phyloP scores from a whole-genome alignment of 495 filamentous ascomycete genomes.

The Penicillium maclennaniae region DNA sequence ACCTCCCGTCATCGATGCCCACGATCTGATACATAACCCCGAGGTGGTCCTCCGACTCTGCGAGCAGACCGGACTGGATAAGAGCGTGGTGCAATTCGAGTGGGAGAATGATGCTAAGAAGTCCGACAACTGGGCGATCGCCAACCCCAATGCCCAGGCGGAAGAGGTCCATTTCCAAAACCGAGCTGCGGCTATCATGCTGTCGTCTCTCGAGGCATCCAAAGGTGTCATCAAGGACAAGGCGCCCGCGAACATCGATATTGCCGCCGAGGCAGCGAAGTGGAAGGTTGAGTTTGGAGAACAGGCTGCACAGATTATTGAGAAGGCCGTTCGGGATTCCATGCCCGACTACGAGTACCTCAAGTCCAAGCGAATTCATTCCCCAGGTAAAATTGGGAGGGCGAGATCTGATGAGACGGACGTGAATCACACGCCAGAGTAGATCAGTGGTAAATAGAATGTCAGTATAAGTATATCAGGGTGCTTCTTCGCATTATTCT shows the following conservation, averaged over 20 bases:
- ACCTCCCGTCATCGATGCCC: constrained; percentile 42
- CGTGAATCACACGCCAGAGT: background rate
- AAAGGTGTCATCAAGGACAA: constrained; percentile 37
- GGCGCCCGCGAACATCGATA: constrained; percentile 28
- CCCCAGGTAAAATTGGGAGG: background rate
- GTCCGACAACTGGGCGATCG: background rate
- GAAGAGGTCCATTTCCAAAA: background rate
- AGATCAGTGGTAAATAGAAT: background rate
- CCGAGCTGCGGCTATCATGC: constrained; percentile 19
- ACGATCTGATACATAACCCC: constrained; percentile 41
- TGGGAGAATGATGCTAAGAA: constrained; percentile 30
- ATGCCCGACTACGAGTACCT: constrained; percentile 48
- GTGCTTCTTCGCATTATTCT: too few species aligned
- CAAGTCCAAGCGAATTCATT: constrained; percentile 26
- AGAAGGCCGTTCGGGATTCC: constrained; percentile 32
- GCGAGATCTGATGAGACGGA: background rate
- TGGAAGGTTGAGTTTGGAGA: constrained; percentile 48
- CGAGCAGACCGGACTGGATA: constrained; percentile 33
- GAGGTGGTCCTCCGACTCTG: constrained; percentile 30
- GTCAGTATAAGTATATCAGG: background rate
- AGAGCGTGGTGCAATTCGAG: constrained; percentile 29
- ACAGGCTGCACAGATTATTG: constrained; percentile 28
- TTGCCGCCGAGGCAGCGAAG: constrained; percentile 37
- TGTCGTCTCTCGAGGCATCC: constrained; percentile 29
- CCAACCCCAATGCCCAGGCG: background rate